Evolutionary conservation across 805 yeast species (phyloP), one percentile per base, ranked within the genome.

Genomic region (Candida tammaniensis): DNA sequence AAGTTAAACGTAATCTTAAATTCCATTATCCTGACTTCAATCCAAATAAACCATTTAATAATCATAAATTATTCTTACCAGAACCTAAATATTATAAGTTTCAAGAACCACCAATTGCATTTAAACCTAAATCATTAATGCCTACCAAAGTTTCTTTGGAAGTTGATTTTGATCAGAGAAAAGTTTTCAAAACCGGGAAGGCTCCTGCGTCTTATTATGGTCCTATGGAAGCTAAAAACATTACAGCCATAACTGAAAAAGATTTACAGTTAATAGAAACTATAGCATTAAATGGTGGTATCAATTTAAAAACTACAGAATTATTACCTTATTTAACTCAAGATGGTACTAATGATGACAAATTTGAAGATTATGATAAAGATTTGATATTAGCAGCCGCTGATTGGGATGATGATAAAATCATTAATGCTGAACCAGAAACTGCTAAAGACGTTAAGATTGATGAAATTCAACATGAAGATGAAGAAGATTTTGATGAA

Each of bases 321-420:
- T 36, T 53, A 7, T 48, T 61, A 13, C 57, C 61, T 3, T 62
- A 62, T 27, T 47, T 66, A 32, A 43, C 47, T 17, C 51, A 49
- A 33, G 68, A 59, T 35, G 60, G 60, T 30, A 49, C 57, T 6
- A 61, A 53, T 22, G 51, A 62, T 42, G 66, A 66, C 37, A 59
- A 55, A 36, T 64, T 74, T 32, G 51, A 57, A 0, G 63, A 59
- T 3, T 76, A 58, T 42, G 59, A 75, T 20, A 76, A 74, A 25
- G 84, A 80, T 39, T 50, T 82, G 32, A 61, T 82, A 2, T 59
- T 85, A 15, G 81, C 89, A 0, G 71, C 88, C 0, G 82, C 84
- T 12, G 86, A 82, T 38, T 86, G 95, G 95, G 78, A 84, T 44
- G 85, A 80, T 47, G 79, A 77, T 17, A 64, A 59, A 8, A 77